Conservation (phyloP, 2,329 filamentous ascomycete species). For the Metarhizium brunneum region DNA sequence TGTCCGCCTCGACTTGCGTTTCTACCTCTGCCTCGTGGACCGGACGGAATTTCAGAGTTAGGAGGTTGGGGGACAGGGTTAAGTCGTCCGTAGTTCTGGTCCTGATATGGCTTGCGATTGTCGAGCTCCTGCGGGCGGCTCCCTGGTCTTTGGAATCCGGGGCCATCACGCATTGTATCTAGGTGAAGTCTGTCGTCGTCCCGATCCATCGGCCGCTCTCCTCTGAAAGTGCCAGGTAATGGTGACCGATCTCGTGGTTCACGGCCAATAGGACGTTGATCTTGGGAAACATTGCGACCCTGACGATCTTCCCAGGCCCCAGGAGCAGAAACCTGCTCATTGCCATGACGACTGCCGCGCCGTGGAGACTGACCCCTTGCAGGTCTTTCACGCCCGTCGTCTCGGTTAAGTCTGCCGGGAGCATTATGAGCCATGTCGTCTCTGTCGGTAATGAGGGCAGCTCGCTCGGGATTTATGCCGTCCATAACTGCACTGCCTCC, state of each 20-base stretch:
- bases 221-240: conserved; percentile 17
- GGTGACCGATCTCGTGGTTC: conserved; percentile 25
- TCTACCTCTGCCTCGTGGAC: conserved; percentile 42
- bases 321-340: conserved; percentile 23
- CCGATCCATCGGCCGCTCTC: conserved; percentile 31
- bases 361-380: conserved; percentile 40
- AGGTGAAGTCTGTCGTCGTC: conserved; percentile 18
- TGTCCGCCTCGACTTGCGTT: conserved; percentile 29
- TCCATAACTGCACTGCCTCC: conserved; percentile 21
- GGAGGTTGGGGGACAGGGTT: conserved; percentile 37
- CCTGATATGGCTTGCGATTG: conserved; percentile 41
- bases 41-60: conserved; percentile 41
- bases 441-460: conserved; percentile 32
- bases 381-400: conserved; percentile 34
- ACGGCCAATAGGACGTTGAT: conserved; percentile 20
- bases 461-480: conserved; percentile 39
- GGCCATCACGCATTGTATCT: conserved; percentile 31
- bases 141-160: conserved; percentile 26
- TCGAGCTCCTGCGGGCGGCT: conserved; percentile 36
- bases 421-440: conserved; percentile 19
- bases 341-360: conserved; percentile 22
- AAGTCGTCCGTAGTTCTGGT: conserved; percentile 54
- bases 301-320: conserved; percentile 36
- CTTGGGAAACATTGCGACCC: conserved; percentile 28
- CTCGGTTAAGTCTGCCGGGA: conserved; percentile 28